phyloP scores from a whole-genome alignment of 164 flowering plant species.

The Vitis rotundifolia region DNA sequence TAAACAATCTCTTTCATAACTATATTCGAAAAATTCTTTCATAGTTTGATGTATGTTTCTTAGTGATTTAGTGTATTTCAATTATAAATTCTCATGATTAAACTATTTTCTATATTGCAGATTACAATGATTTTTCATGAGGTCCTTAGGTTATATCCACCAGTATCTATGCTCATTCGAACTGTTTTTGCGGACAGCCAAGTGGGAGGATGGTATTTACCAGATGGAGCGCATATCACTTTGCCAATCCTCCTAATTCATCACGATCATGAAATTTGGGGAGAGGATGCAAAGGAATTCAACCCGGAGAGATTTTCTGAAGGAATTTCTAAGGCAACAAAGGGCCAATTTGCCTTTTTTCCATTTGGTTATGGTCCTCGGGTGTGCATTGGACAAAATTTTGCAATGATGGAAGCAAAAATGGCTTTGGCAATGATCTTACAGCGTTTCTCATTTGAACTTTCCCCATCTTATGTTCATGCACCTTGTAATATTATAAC shows the following conservation, averaged over 20 bases:
- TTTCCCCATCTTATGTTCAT: no score
- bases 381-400: no score
- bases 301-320: conserved; percentile 22
- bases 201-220: conserved; percentile 20
- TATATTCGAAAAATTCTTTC: no score
- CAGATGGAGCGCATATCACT: conserved; percentile 10
- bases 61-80: no score
- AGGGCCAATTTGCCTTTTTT: conserved; percentile 9
- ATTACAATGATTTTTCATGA: conserved; percentile 5
- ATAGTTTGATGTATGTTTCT: no score
- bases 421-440: no score
- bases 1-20: no score
- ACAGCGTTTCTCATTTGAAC: no score
- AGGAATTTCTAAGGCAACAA: conserved; percentile 24
- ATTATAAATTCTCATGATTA: no score
- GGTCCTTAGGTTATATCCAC: conserved; percentile 30
- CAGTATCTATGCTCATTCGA: conserved; percentile 1
- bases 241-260: conserved; percentile 15
- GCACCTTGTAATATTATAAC: no score
- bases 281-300: conserved; percentile 24
- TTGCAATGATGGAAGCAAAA: no score
- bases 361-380: conserved; percentile 31
- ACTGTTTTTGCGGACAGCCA: background rate
- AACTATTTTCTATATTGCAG: background rate
- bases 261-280: conserved; percentile 19